These are phyloP conservation scores for Suhomyces guaymorum DNA, from an alignment of 1,139 yeast species.

Conservation along the genomic window DNA sequence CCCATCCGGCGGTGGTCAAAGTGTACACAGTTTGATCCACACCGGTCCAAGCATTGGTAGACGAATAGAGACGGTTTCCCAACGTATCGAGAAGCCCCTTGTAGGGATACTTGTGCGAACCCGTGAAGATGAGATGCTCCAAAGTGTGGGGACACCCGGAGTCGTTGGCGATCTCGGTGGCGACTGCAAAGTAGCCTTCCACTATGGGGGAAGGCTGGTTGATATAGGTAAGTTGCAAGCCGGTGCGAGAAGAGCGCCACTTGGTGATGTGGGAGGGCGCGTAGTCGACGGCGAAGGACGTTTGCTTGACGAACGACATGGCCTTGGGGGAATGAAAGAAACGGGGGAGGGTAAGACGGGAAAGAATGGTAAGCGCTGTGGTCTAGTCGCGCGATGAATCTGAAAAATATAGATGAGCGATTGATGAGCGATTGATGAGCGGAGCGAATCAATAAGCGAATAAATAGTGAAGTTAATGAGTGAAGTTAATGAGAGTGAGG, in stretches of 20 bases:
- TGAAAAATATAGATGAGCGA: too few species aligned
- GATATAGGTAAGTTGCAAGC: conserved; percentile 75
- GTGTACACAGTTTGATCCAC: conserved; percentile 96
- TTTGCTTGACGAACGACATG: conserved; percentile 34
- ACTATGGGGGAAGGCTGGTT: conserved; percentile 87
- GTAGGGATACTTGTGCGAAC: conserved; percentile 84
- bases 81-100: conserved; percentile 87
- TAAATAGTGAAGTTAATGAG: too few species aligned
- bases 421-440: too few species aligned
- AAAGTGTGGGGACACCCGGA: conserved; percentile 95
- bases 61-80: conserved; percentile 81
- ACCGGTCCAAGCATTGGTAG: conserved; percentile 97
- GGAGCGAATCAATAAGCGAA: too few species aligned
- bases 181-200: conserved; percentile 91
- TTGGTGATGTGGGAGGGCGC: conserved; percentile 65
- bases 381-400: too few species aligned
- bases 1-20: conserved; percentile 93
- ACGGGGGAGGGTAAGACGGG: neutral
- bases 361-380: neutral
- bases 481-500: too few species aligned
- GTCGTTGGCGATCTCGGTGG: conserved; percentile 84
- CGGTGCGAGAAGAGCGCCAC: conserved; percentile 77
- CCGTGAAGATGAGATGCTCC: conserved; percentile 94
- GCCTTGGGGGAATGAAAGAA: too few species aligned
- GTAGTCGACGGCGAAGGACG: conserved; percentile 58